These are phyloP conservation scores for Boletus reticulatus DNA, from an alignment of 768 basidiomycete genomes.

Conservation along the genomic window DNA sequence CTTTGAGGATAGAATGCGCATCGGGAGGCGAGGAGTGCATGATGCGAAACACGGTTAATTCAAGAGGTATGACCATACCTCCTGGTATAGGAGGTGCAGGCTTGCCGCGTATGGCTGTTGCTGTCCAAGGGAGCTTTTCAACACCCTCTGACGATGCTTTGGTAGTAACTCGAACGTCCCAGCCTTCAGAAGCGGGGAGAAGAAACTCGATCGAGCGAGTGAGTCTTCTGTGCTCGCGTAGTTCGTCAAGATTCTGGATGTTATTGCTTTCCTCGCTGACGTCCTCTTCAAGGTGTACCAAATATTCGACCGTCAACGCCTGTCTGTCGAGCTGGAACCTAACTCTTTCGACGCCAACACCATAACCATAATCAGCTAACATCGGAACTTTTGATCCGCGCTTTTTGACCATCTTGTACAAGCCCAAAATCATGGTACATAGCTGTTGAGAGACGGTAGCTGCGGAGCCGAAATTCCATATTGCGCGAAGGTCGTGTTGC, in stretches of 20 bases:
- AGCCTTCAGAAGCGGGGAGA: conserved; percentile 74
- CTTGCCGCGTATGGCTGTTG: conserved; percentile 50
- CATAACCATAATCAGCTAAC: conserved; percentile 74
- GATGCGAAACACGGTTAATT: conserved; percentile 59
- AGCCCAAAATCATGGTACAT: conserved; percentile 77
- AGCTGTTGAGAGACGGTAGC: conserved; percentile 74
- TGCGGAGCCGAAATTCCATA: conserved; percentile 77
- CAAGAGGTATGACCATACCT: conserved; percentile 39
- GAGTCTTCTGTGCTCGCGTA: conserved; percentile 68
- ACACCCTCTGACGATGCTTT: conserved; percentile 73
- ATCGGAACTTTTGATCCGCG: conserved; percentile 75
- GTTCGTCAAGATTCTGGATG: conserved; percentile 56
- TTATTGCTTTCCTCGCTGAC: conserved; percentile 22
- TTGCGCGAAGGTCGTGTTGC: conserved; percentile 88
- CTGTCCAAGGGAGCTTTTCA: conserved; percentile 72
- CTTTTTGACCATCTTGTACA: conserved; percentile 77
- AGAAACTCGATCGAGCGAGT: conserved; percentile 78
- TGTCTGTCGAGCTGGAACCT: conserved; percentile 82
- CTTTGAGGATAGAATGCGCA: conserved; percentile 78
- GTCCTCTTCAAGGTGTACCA: conserved; percentile 68
- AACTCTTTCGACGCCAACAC: conserved; percentile 75
- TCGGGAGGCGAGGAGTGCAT: conserved; percentile 70
- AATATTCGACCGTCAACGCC: conserved; percentile 79
- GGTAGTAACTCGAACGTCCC: conserved; percentile 81
- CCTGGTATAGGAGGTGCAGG: conserved; percentile 30